A percentile compares a stretch with the other conserved stretches of the same genome.
phyloP scores from a whole-genome alignment of 2,329 filamentous ascomycete genomes.

The Ceratocystis huliohia region DNA sequence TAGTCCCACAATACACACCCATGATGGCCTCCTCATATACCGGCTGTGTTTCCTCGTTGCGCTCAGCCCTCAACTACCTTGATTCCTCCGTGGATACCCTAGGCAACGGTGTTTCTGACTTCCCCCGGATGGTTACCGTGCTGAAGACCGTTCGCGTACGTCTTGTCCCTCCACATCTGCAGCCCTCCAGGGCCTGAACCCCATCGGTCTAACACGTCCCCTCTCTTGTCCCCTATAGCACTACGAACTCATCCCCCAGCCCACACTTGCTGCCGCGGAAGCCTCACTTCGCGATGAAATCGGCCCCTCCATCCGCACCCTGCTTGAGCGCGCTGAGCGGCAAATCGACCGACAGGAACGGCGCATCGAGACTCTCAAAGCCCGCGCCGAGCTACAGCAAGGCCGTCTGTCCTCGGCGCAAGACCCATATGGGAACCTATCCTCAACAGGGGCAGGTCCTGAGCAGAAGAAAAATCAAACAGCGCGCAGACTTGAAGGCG shows the following conservation, averaged over 20 bases:
- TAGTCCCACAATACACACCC: background rate
- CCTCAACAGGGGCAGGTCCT: slow-evolving; percentile 18
- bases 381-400: slow-evolving; percentile 70
- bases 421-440: background rate
- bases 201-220: slow-evolving; percentile 36
- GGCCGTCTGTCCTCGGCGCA: slow-evolving; percentile 38
- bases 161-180: slow-evolving; percentile 12
- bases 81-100: slow-evolving; percentile 48
- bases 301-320: slow-evolving; percentile 66
- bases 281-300: slow-evolving; percentile 77
- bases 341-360: slow-evolving; percentile 73
- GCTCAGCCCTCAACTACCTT: slow-evolving; percentile 47
- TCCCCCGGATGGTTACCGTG: slow-evolving; percentile 42
- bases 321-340: slow-evolving; percentile 69
- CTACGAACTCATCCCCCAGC: slow-evolving; percentile 83
- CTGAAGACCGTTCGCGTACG: slow-evolving; percentile 46
- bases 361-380: slow-evolving; percentile 71
- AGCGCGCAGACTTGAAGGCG: slow-evolving; percentile 36
- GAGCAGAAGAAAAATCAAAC: slow-evolving; percentile 4
- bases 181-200: no score
- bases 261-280: slow-evolving; percentile 69
- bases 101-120: slow-evolving; percentile 43
- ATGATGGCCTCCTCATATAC: slow-evolving; percentile 30
- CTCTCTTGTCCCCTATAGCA: slow-evolving; percentile 77
- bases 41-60: slow-evolving; percentile 48